Evolutionary conservation across 495 filamentous ascomycete genomes (phyloP).

Genomic region (Hypoxylon cercidicola): DNA sequence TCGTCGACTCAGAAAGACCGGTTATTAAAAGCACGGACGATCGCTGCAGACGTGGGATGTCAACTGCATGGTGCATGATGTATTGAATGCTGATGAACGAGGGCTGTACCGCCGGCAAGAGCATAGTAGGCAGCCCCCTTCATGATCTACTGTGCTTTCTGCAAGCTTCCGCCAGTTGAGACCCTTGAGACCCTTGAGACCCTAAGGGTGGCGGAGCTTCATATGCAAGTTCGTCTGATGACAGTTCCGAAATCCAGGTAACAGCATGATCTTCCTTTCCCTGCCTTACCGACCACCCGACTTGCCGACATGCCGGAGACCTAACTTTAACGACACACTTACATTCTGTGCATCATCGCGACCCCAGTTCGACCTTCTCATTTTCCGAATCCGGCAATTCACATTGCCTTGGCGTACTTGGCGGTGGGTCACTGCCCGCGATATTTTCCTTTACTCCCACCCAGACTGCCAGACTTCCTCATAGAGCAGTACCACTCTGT

Average conservation of each 20-base stretch:
- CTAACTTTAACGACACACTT: conserved; percentile 27
- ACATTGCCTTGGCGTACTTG: conserved; percentile 15
- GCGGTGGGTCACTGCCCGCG: conserved; percentile 28
- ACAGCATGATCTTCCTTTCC: conserved; percentile 34
- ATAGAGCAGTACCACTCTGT: conserved; percentile 20
- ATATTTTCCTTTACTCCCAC: conserved; percentile 41
- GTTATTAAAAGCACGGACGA: conserved; percentile 10
- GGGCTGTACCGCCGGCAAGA: conserved; percentile 7
- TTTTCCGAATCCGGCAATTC: conserved; percentile 33
- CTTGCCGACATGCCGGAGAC: conserved; percentile 27
- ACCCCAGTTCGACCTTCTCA: conserved; percentile 19
- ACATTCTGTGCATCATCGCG: conserved; percentile 28
- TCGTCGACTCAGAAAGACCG: neutral
- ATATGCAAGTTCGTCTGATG: conserved; percentile 42
- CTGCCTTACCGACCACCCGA: conserved; percentile 29
- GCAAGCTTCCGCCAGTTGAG: conserved; percentile 10
- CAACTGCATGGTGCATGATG: conserved; percentile 19
- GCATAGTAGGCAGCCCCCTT: conserved; percentile 11
- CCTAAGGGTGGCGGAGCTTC: conserved; percentile 27
- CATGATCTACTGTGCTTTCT: conserved; percentile 30
- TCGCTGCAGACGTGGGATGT: neutral
- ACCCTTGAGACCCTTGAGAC: neutral
- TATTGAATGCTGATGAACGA: conserved; percentile 14
- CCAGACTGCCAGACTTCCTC: conserved; percentile 34
- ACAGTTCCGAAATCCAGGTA: conserved; percentile 44